phyloP scores from a whole-genome alignment of 257 asterid genomes.

The Fraxinus cuspidata region DNA sequence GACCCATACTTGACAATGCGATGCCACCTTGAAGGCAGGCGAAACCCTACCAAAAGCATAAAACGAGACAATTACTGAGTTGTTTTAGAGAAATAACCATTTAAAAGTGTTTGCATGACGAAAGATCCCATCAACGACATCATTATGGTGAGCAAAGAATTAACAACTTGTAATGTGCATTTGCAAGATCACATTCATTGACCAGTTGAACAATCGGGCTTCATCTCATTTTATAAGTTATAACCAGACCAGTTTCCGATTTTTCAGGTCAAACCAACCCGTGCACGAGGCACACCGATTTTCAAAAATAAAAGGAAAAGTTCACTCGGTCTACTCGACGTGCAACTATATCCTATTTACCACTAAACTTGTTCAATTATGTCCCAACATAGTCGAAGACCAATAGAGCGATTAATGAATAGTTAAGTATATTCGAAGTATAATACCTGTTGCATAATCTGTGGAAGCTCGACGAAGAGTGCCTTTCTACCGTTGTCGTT shows the following conservation, averaged over 20 bases:
- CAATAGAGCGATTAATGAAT: background rate
- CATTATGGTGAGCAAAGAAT: background rate
- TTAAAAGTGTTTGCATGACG: background rate
- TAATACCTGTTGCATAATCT: constrained; percentile 79
- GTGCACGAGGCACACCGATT: too few species aligned
- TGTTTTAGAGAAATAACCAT: background rate
- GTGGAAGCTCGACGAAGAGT: constrained; percentile 81
- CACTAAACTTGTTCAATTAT: too few species aligned
- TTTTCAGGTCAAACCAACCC: background rate
- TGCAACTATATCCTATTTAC: too few species aligned
- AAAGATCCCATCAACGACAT: background rate
- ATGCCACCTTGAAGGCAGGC: constrained; percentile 50
- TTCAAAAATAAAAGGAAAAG: background rate
- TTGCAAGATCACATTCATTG: background rate
- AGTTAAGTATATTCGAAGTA: background rate
- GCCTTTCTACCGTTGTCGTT: constrained; percentile 77
- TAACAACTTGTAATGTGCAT: background rate
- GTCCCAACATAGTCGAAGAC: too few species aligned
- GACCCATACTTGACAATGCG: constrained; percentile 53
- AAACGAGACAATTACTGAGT: background rate
- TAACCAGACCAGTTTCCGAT: background rate
- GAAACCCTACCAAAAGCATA: constrained; percentile 37
- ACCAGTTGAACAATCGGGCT: background rate
- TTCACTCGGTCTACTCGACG: background rate
- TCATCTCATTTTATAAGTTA: background rate